phyloP scores from a whole-genome alignment of 306 rosid genomes.

The Begonia loranthoides region DNA sequence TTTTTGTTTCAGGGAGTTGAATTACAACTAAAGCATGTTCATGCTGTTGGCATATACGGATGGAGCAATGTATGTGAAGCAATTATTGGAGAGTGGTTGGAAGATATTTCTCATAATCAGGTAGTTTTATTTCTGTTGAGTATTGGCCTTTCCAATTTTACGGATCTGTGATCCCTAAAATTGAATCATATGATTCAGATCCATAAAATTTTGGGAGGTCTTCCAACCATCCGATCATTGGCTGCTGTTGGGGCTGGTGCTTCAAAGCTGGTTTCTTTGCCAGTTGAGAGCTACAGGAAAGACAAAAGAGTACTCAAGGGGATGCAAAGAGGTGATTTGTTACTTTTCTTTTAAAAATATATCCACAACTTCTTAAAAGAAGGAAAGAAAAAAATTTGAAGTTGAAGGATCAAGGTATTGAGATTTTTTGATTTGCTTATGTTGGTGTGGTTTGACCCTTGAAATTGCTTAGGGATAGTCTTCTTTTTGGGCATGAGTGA shows the following conservation, averaged over 20 bases:
- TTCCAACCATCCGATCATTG: slow-evolving; percentile 72
- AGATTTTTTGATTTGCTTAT: too few species aligned
- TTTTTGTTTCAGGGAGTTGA: slow-evolving; percentile 56
- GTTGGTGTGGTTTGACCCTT: too few species aligned
- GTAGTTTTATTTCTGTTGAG: slow-evolving; percentile 25
- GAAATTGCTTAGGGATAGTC: too few species aligned
- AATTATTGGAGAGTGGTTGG: slow-evolving; percentile 80
- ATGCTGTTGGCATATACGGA: slow-evolving; percentile 80
- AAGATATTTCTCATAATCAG: slow-evolving; percentile 91
- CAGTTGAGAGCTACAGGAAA: slow-evolving; percentile 83
- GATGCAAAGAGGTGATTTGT: slow-evolving; percentile 76
- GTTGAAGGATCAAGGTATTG: too few species aligned
- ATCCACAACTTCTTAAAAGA: too few species aligned
- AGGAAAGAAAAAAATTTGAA: too few species aligned
- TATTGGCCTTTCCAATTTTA: slow-evolving; percentile 4
- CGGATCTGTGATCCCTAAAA: slow-evolving; percentile 2
- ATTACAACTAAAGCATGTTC: slow-evolving; percentile 78
- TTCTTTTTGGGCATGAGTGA: too few species aligned
- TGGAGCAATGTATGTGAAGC: slow-evolving; percentile 92
- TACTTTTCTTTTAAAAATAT: background rate
- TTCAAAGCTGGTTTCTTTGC: slow-evolving; percentile 78
- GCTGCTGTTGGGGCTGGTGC: slow-evolving; percentile 82
- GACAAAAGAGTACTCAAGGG: slow-evolving; percentile 89
- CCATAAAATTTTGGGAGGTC: slow-evolving; percentile 68
- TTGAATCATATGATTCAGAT: slow-evolving; percentile 25